Base-by-base conservation (phyloP, 1,284 basidiomycete genomes). In the Moesziomyces parantarcticus region DNA sequence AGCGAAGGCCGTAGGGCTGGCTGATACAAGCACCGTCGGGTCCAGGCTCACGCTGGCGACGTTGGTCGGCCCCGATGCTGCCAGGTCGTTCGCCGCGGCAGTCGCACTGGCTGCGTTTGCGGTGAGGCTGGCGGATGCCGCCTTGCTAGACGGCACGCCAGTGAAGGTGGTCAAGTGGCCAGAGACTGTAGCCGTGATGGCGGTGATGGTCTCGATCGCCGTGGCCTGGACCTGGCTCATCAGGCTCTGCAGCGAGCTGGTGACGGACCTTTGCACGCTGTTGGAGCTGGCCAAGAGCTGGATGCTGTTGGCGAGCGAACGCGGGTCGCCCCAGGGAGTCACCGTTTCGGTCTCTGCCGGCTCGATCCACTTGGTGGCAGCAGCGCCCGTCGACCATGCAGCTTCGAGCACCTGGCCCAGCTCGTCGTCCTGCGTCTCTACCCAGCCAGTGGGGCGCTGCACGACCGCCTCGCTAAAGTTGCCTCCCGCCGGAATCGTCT, bases 251-350 rank as follows among this genome's bases (percentile, higher is more conserved):
- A 72, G 18, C 34, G 69, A 72, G 59, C 65, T 73, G 0, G 60
- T 54, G 40, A 73, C 61, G 18, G 65, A 22, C 18, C 29, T 44
- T 21, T 53, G 34, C 3, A 73, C 70, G 60, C 70, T 73, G 51
- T 73, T 73, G 10, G 59, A 60, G 54, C 70, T 73, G 26, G 72
- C 72, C 13, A 62, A 26, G 5, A 58, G 40, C 54, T 75, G 54
- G 20, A 75, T 75, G 42, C 67, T 70, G 22, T 56, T 42, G 16
- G 72, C 72, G 8, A 75, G 52, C 13, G 58, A 36, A 29, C 72
- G 47, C 13, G 72, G 67, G 42, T 75, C 72, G 3, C 72, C 72
- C 72, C 72, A 75, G 2, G 72, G 59, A 14, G 23, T 56, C 40
- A 41, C 41, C 4, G 72, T 70, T 6, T 70, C 67, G 2, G 72